Evolutionary conservation across 139 green algal species (phyloP).

Genomic region (Mesotaenium endlicherianum): DNA sequence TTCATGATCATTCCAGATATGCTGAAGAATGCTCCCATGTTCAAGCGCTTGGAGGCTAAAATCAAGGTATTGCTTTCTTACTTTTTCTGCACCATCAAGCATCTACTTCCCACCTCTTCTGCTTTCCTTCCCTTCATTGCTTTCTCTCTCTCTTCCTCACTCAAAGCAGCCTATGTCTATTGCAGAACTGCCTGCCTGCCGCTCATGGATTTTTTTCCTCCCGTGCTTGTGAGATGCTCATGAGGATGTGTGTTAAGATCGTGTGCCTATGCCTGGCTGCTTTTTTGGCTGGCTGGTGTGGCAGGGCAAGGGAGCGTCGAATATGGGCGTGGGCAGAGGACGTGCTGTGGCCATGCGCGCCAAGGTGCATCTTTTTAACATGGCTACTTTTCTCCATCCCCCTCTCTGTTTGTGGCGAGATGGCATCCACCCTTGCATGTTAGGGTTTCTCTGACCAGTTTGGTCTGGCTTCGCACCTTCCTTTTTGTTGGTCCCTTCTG

Average conservation of each 20-base stretch:
- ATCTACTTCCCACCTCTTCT: not conserved
- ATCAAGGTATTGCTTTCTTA: constrained; percentile 36
- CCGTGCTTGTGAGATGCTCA: not conserved
- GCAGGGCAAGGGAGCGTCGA: constrained; percentile 20
- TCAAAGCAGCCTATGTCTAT: not conserved
- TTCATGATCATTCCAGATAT: constrained; percentile 98
- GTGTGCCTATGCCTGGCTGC: not conserved
- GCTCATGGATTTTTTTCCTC: not conserved
- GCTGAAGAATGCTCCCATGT: constrained; percentile 99
- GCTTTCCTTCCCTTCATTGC: not conserved
- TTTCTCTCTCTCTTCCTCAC: not conserved
- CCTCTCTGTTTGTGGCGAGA: too few species aligned
- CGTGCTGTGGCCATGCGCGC: constrained; percentile 38
- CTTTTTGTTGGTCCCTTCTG: too few species aligned
- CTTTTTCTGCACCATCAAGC: too few species aligned
- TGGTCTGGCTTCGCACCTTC: too few species aligned
- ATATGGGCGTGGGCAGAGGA: constrained; percentile 30
- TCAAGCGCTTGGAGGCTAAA: constrained; percentile 97
- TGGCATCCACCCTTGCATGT: too few species aligned
- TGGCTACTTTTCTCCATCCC: too few species aligned
- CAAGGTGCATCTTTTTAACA: too few species aligned
- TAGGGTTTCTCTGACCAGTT: too few species aligned
- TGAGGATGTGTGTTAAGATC: not conserved
- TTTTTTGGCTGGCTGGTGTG: not conserved
- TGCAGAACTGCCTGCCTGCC: not conserved